Conservation (phyloP, 768 basidiomycete species). For the Gelatoporia subvermispora region DNA sequence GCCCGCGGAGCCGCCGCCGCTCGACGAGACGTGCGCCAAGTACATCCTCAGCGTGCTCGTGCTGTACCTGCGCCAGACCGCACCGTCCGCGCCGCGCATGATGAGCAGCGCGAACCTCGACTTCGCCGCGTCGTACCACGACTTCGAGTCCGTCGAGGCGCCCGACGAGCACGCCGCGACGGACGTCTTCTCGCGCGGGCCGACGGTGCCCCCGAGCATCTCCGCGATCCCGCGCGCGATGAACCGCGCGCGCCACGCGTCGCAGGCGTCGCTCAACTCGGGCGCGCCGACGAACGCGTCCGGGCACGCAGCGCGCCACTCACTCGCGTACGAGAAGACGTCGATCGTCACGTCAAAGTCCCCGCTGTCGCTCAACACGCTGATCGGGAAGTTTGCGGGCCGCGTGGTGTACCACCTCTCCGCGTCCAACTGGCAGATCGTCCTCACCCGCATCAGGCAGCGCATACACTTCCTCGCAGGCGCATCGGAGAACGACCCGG, state of each 20-base stretch:
- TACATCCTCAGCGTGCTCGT: slow-evolving; percentile 82
- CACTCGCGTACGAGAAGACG: slow-evolving; percentile 23
- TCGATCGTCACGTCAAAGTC: slow-evolving; percentile 23
- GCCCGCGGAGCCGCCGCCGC: slow-evolving; percentile 57
- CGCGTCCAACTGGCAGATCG: slow-evolving; percentile 80
- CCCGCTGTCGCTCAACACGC: slow-evolving; percentile 41
- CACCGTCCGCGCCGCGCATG: slow-evolving; percentile 48
- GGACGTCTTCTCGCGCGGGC: neutral
- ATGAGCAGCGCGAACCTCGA: slow-evolving; percentile 57
- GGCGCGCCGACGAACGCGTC: neutral
- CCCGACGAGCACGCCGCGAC: slow-evolving; percentile 9
- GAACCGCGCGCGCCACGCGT: slow-evolving; percentile 14
- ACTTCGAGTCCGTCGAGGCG: slow-evolving; percentile 58
- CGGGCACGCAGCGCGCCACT: slow-evolving; percentile 12
- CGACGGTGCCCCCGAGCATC: slow-evolving; percentile 13
- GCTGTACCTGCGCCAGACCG: slow-evolving; percentile 72
- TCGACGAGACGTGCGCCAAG: slow-evolving; percentile 78
- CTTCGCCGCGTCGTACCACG: slow-evolving; percentile 62
- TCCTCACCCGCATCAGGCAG: slow-evolving; percentile 62
- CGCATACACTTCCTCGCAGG: slow-evolving; percentile 66
- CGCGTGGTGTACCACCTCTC: slow-evolving; percentile 84
- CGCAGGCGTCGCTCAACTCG: slow-evolving; percentile 16
- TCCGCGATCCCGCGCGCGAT: slow-evolving; percentile 10
- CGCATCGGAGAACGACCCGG: slow-evolving; percentile 48
- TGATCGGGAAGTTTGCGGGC: slow-evolving; percentile 69